Base-by-base conservation (phyloP, 2,329 filamentous ascomycete species). In the Diaporthe citri region DNA sequence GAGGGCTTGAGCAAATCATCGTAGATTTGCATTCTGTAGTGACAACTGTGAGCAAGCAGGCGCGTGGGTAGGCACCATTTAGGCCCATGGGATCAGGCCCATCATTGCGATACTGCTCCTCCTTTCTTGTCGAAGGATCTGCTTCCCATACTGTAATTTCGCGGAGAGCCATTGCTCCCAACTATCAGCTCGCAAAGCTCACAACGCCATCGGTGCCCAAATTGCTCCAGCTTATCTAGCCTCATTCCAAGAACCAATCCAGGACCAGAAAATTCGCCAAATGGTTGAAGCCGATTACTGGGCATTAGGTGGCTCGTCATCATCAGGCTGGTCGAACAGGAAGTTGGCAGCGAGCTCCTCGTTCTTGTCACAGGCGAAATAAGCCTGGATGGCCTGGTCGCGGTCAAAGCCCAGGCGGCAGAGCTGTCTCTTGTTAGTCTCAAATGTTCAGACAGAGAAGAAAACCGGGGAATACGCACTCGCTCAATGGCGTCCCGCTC, bases 321-420 rank as follows among this genome's bases (percentile, higher is more conserved):
- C 96, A 76, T 97, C 95, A 13, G 96, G 96, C 86, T 98, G 95
- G 80, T 99, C 97, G 82, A 99, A 99, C 76, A 99, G 89, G 85
- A 98, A 98, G 86, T 99, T 99, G 78, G 97, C 97, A 0, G 97
- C 97, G 70, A 99, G 89, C 85, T 99, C 97, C 86, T 99, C 97
- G 84, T 99, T 98, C 90, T 98, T 99, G 86, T 99, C 97, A 85
- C 97, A 99, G 46, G 97, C 97, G 83, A 99, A 99, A 87, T 98
- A 99, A 36, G 97, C 97, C 86, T 99, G 96, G 79, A 98, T 98
- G 70, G 97, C 97, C 80, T 95, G 91, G 80, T 98, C 95, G 76
- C 96, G 93, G 80, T 96, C 92, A 83, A 99, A 99, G 48, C 97
- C 97, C 59, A 99, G 92, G 77, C 94, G 93, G 86, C 95, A 98